Base-by-base conservation (phyloP, 345 rosid species). In the Populus tremula region DNA sequence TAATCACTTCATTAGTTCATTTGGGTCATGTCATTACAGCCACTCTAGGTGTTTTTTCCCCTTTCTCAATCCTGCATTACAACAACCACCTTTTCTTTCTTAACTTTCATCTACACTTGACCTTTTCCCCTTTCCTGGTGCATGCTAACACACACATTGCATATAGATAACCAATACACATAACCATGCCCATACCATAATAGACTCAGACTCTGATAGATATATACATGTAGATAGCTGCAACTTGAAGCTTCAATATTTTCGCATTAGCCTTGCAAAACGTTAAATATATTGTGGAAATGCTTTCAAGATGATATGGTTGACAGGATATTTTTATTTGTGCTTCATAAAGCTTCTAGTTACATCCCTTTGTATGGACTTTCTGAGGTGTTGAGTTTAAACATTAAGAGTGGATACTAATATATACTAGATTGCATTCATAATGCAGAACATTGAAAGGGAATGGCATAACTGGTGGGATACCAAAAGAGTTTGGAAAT, bases 401-500 rank as follows among this genome's bases (percentile, higher is more conserved):
- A 56, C 59, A 33, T 23, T 62, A 18, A 59, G 35, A n/a, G 23
- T 33, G 14, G 12, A 17, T 20, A 18, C 76, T 76, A 36, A 67
- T 47, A 38, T 49, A 1, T 68, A 73, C 71, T 59, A 72, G 73
- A 63, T 74, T 59, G 7, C 78, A 69, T 79, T 80, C 38, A 31
- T 79, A 68, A 62, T 76, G 83, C 89, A 96, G 99, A 75, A 91
- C 90, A n/a, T 74, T 94, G 88, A 95, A 87, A 78, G 99, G 97
- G 78, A 94, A 87, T 91, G 97, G 94, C 78, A 88, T 96, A 77
- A 85, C 79, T 33, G 99, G 99, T 76, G 88, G 54, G 78, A 92
- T 96, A 85, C 98, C 99, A n/a, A 76, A 84, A 64, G 98, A 90
- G 70, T 86, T 92, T 72, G 99, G 98, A 56, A 92, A 94, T 82